A percentile compares a stretch with the other conserved stretches of the same genome.
phyloP scores from a whole-genome alignment of 2,329 filamentous ascomycete species.

The Pseudogymnoascus verrucosus region DNA sequence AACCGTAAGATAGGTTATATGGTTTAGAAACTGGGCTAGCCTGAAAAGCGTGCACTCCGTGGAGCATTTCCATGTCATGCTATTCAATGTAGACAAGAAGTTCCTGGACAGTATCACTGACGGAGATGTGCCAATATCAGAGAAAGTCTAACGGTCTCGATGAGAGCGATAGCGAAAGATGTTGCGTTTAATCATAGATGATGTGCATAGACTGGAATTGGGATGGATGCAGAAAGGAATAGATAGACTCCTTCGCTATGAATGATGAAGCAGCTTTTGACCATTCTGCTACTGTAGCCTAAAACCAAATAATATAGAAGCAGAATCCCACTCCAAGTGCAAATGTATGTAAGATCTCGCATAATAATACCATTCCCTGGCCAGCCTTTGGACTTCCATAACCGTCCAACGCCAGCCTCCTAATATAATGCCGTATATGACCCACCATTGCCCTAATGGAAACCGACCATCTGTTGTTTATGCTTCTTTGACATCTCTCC shows the following conservation, averaged over 20 bases:
- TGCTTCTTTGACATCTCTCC: background rate
- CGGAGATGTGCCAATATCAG: constrained; percentile 61
- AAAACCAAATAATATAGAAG: background rate
- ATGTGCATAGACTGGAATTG: background rate
- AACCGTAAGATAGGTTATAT: constrained; percentile 44
- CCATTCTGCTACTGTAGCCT: background rate
- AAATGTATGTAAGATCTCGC: background rate
- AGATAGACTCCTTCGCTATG: background rate
- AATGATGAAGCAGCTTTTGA: background rate
- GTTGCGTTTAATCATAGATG: background rate
- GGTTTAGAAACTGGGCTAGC: constrained; percentile 85
- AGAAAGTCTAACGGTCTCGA: constrained; percentile 22
- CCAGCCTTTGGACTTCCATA: background rate
- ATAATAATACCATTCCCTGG: background rate
- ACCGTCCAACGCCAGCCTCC: background rate
- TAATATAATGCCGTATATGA: background rate
- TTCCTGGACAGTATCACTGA: constrained; percentile 66
- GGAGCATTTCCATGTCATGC: constrained; percentile 93
- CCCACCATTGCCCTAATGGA: background rate
- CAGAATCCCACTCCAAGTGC: background rate
- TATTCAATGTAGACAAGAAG: constrained; percentile 63
- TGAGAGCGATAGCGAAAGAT: background rate
- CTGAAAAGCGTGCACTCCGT: constrained; percentile 80
- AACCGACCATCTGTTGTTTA: background rate
- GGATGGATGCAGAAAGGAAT: background rate